phyloP scores from a whole-genome alignment of 345 rosid genomes.

The Microthlaspi erraticum region DNA sequence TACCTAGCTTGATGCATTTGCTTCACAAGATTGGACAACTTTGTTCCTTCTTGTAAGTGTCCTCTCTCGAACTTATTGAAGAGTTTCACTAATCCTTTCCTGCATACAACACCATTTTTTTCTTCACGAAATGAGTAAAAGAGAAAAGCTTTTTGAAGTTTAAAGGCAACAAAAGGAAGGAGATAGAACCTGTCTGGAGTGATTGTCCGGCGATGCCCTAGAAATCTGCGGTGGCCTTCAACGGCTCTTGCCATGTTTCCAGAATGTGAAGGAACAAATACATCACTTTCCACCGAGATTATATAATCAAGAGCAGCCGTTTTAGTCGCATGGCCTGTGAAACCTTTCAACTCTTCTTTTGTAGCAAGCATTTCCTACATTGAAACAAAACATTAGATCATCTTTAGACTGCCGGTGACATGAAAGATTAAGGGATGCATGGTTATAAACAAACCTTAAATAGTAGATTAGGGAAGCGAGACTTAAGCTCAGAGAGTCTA shows the following conservation, averaged over 20 bases:
- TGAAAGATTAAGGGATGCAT: not conserved
- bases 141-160: not conserved
- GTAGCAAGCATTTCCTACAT: constrained; percentile 74
- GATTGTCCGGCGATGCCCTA: constrained; percentile 86
- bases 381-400: constrained; percentile 4
- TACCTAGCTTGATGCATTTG: constrained; percentile 79
- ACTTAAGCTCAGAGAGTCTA: constrained; percentile 66
- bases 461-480: constrained; percentile 75
- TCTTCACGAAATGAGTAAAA: not conserved
- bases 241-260: constrained; percentile 99
- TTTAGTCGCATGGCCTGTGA: constrained; percentile 75
- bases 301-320: constrained; percentile 95
- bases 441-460: constrained; percentile 66
- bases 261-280: constrained; percentile 84
- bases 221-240: constrained; percentile 96
- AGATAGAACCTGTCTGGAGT: constrained; percentile 73
- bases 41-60: constrained; percentile 52
- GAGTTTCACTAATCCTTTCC: constrained; percentile 77
- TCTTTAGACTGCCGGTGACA: constrained; percentile 8
- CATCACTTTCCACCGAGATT: constrained; percentile 82
- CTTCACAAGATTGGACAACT: constrained; percentile 56
- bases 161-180: constrained; percentile 3
- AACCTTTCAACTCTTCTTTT: constrained; percentile 60
- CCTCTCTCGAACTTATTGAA: constrained; percentile 76
- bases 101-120: constrained; percentile 39